phyloP scores from a whole-genome alignment of 371 early-diverging fungal genomes.

The Rhizopus arrhizus region DNA sequence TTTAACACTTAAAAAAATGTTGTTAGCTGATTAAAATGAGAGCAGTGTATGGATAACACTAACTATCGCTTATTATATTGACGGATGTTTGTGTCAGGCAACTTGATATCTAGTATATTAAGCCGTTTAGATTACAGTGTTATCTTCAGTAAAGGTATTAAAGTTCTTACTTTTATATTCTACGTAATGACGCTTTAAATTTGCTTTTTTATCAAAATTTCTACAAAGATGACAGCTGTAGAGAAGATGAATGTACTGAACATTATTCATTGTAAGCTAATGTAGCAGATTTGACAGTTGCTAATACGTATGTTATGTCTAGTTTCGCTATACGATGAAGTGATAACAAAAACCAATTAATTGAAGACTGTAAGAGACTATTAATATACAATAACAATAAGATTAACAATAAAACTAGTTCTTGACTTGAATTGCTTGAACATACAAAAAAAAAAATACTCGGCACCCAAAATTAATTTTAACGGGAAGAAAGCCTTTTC shows the following conservation, averaged over 20 bases:
- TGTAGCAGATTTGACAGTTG: too few species aligned
- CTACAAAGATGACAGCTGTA: conserved; percentile 1
- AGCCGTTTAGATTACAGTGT: background rate
- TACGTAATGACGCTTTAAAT: background rate
- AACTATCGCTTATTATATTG: background rate
- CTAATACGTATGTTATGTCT: too few species aligned
- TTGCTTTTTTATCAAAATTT: conserved; percentile 2
- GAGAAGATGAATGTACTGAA: conserved; percentile 3
- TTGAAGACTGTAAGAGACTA: too few species aligned
- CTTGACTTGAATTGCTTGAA: too few species aligned
- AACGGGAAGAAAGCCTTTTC: too few species aligned
- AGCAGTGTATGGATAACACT: conserved; percentile 1
- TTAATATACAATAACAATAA: too few species aligned
- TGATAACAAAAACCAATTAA: too few species aligned
- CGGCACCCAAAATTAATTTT: too few species aligned
- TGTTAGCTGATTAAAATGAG: conserved; percentile 3
- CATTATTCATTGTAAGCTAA: conserved; percentile 3
- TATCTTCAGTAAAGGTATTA: conserved; percentile 3
- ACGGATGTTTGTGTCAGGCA: background rate
- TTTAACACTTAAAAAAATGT: conserved; percentile 8
- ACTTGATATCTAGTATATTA: conserved; percentile 1
- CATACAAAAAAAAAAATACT: too few species aligned
- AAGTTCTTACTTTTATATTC: conserved; percentile 2
- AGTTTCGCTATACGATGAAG: too few species aligned
- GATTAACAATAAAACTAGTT: too few species aligned